These are phyloP conservation scores for Eucommia ulmoides DNA, from an alignment of 257 asterid genomes.

Conservation along the genomic window DNA sequence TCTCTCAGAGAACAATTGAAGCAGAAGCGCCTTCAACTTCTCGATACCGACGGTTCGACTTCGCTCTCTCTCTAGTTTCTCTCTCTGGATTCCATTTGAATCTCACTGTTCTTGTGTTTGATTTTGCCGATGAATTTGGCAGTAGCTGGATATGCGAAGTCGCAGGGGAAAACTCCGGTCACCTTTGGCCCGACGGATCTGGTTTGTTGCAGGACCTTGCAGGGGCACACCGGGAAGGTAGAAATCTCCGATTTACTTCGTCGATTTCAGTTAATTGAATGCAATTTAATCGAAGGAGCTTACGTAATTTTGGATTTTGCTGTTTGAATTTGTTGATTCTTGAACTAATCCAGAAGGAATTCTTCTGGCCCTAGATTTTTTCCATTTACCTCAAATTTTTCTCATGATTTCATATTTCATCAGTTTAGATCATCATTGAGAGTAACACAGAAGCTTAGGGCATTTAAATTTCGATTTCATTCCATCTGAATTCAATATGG, in stretches of 20 bases:
- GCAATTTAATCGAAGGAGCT: not conserved
- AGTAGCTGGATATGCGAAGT: constrained; percentile 76
- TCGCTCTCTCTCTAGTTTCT: not conserved
- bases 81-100: not conserved
- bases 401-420: too few species aligned
- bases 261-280: not conserved
- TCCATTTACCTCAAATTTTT: too few species aligned
- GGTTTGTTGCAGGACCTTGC: constrained; percentile 91
- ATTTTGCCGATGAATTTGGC: constrained; percentile 12
- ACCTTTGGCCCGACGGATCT: constrained; percentile 93
- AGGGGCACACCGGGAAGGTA: constrained; percentile 96
- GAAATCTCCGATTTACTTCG: not conserved
- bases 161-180: constrained; percentile 79
- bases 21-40: constrained; percentile 71
- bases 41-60: constrained; percentile 63
- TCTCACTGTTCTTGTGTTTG: too few species aligned
- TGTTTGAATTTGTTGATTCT: too few species aligned
- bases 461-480: too few species aligned
- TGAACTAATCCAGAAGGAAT: too few species aligned
- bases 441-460: too few species aligned
- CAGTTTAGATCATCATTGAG: too few species aligned
- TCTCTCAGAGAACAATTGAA: constrained; percentile 59
- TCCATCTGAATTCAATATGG: too few species aligned
- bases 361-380: too few species aligned
- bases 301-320: not conserved